Evolutionary conservation across 2,329 filamentous ascomycete genomes (phyloP).

Genomic region (Fusarium sp.): DNA sequence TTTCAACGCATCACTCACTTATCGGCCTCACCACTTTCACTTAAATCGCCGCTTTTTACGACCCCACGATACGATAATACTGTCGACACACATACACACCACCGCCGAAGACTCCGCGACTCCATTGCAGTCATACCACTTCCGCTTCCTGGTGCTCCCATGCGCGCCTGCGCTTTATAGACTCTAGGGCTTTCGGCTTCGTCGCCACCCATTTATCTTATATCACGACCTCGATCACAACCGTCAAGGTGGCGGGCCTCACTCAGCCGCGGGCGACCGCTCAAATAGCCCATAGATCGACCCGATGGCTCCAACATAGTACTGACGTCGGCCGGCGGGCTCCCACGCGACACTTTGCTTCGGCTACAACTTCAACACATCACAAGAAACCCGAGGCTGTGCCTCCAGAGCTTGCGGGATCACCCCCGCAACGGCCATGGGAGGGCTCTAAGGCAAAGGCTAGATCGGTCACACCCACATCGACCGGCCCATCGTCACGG

Average conservation of each 20-base stretch:
- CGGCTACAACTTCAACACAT: constrained; percentile 47
- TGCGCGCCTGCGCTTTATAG: constrained; percentile 28
- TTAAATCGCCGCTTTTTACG: constrained; percentile 7
- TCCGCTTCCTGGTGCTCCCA: neutral
- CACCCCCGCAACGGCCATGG: constrained; percentile 44
- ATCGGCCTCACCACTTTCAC: constrained; percentile 27
- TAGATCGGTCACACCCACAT: constrained; percentile 26
- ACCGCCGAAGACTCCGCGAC: neutral
- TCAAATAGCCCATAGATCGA: constrained; percentile 56
- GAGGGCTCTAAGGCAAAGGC: constrained; percentile 20
- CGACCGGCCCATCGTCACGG: constrained; percentile 38
- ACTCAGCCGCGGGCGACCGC: constrained; percentile 61
- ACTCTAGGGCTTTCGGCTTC: constrained; percentile 23
- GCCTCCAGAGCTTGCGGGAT: constrained; percentile 38
- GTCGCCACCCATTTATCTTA: constrained; percentile 21
- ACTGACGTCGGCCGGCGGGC: constrained; percentile 56
- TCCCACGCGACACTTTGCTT: constrained; percentile 52
- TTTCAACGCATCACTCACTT: constrained; percentile 30
- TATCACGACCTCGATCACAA: constrained; percentile 16
- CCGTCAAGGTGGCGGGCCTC: constrained; percentile 54
- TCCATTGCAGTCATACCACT: neutral
- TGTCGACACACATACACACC: neutral
- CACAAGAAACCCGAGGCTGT: constrained; percentile 43
- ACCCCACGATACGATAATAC: neutral
- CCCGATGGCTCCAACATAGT: constrained; percentile 61